Evolutionary conservation across 805 yeast genomes (phyloP).

Genomic region (Zygotorulaspora sp.): DNA sequence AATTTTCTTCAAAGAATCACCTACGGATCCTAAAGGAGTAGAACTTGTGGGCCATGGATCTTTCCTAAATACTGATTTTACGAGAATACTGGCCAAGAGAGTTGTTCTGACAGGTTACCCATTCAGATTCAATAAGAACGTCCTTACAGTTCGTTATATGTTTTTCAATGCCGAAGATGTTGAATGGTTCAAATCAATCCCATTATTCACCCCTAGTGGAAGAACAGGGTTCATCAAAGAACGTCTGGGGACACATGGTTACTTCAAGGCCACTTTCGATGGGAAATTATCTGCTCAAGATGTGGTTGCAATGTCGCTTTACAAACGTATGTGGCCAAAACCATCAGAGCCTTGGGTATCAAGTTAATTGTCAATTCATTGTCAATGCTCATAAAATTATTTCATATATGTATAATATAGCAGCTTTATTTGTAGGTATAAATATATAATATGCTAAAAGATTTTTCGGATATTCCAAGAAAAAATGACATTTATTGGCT

Average conservation of each 20-base stretch:
- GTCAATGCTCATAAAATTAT: too few relatives aligned
- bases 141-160: slow-evolving; percentile 94
- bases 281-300: slow-evolving; percentile 89
- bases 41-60: slow-evolving; percentile 87
- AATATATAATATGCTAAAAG: too few relatives aligned
- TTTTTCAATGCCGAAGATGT: slow-evolving; percentile 90
- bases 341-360: slow-evolving; percentile 24
- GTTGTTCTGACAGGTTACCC: slow-evolving; percentile 91
- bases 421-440: too few relatives aligned
- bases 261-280: slow-evolving; percentile 93
- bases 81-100: slow-evolving; percentile 82
- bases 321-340: slow-evolving; percentile 91
- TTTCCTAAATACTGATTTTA: slow-evolving; percentile 78
- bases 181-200: slow-evolving; percentile 83
- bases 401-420: too few relatives aligned
- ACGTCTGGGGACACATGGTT: slow-evolving; percentile 96
- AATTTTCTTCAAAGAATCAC: slow-evolving; percentile 63
- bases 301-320: slow-evolving; percentile 87
- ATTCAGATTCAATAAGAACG: slow-evolving; percentile 86
- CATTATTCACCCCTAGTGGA: slow-evolving; percentile 88
- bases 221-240: slow-evolving; percentile 93
- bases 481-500: too few relatives aligned
- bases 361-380: background rate
- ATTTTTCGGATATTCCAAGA: too few relatives aligned
- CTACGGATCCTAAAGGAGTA: slow-evolving; percentile 43